A percentile compares a stretch with the other conserved stretches of the same genome.
Conservation (phyloP, 106 monocot genomes). For the Apostasia shenzhenica region DNA sequence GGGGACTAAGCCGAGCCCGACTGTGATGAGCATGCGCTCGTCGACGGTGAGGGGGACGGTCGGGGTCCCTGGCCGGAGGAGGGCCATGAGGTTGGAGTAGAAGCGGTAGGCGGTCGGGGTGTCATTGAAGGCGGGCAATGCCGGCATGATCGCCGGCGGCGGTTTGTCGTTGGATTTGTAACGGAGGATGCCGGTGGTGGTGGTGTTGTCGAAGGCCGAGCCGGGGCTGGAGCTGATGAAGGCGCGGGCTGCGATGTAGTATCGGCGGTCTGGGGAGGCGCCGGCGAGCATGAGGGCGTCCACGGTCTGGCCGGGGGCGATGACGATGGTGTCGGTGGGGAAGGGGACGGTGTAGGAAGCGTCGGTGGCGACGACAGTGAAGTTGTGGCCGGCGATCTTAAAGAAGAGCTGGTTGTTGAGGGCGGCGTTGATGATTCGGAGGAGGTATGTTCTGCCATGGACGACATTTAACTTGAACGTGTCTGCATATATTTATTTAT, state of each 20-base stretch:
- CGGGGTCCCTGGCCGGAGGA: slow-evolving; percentile 10
- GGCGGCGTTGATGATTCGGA: slow-evolving; percentile 84
- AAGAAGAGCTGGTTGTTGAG: slow-evolving; percentile 75
- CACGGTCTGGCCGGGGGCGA: slow-evolving; percentile 76
- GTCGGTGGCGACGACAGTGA: slow-evolving; percentile 76
- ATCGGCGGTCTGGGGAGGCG: slow-evolving; percentile 28
- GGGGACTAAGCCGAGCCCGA: slow-evolving; percentile 38
- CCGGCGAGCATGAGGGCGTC: slow-evolving; percentile 62
- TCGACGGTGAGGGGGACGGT: slow-evolving; percentile 56
- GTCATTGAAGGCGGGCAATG: slow-evolving; percentile 48
- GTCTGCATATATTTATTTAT: slow-evolving; percentile 15
- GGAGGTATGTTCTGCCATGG: slow-evolving; percentile 50
- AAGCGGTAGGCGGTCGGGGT: slow-evolving; percentile 56
- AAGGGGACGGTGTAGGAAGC: slow-evolving; percentile 68
- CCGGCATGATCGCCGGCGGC: slow-evolving; percentile 32
- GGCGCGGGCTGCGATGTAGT: slow-evolving; percentile 60
- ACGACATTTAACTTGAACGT: slow-evolving; percentile 43
- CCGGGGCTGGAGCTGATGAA: slow-evolving; percentile 24
- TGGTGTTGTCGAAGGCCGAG: slow-evolving; percentile 35
- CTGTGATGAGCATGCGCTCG: slow-evolving; percentile 56
- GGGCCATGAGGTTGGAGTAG: slow-evolving; percentile 38
- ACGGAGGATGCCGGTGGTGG: slow-evolving; percentile 39
- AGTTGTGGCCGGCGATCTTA: slow-evolving; percentile 59
- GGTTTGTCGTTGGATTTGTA: slow-evolving; percentile 11
- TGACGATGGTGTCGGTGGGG: slow-evolving; percentile 47